Base-by-base conservation (phyloP, 2,329 filamentous ascomycete genomes). In the Xylariaceae sp. region DNA sequence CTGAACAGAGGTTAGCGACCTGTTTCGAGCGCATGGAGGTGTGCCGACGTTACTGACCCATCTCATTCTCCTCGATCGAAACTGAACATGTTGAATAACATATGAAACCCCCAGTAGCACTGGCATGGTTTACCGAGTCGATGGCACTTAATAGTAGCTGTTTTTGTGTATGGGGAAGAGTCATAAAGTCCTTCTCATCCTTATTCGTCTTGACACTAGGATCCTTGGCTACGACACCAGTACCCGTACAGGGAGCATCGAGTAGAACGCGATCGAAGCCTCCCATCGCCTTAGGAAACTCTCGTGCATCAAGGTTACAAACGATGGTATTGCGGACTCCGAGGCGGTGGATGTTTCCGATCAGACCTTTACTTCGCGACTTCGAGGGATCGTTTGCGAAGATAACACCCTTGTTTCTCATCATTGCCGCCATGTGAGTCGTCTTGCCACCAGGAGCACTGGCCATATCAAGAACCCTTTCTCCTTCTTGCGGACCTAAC, bases 351-450 rank as follows among this genome's bases (percentile, higher is more conserved):
- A 97, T 88, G 72, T 98, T 96, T 70, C 93, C 93, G 53, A 98
- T 97, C 40, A 98, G 73, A 85, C 89, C 93, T 72, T 96, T 97
- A 37, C 90, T 80, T 79, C 93, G 87, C 45, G 83, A 73, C 66
- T 95, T 95, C 74, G 86, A 96, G 54, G 87, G 83, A 79, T 98
- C 93, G 73, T 98, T 98, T 62, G 93, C 91, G 59, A 98, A 89
- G 52, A 98, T 84, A 53, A 86, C 85, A 42, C 93, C 93, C 0
- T 91, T 97, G 68, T 98, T 98, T 68, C 89, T 90, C 89, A 96
- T 96, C 60, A 97, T 70, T 0, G 91, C 91, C n/a, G 91, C 88
- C 64, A 95, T 85, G 66, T 96, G 89, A 6, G 91, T 96, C 9
- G 89, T 95, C 69, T 97, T 97, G 67, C 91, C 91, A 71, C 91